Conservation (phyloP, 371 early-diverging fungal genomes). For the Mucor irregularis region DNA sequence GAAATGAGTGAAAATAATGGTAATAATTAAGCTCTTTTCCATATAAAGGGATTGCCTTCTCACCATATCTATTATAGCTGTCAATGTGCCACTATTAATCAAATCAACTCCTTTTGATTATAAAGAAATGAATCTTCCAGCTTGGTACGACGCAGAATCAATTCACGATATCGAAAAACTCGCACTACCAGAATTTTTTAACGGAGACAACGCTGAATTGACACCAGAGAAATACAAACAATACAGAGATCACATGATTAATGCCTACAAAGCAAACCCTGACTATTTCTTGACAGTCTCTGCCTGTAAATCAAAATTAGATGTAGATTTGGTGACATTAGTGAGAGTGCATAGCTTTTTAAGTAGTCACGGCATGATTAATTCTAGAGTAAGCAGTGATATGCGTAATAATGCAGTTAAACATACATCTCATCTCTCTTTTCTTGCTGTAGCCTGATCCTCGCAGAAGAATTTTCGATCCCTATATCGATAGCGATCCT, state of each 20-base stretch:
- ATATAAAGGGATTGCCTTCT: background rate
- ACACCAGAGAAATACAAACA: constrained; percentile 86
- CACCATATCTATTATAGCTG: background rate
- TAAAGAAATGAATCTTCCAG: constrained; percentile 12
- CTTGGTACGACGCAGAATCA: constrained; percentile 80
- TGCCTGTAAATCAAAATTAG: constrained; percentile 88
- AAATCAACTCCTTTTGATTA: constrained; percentile 28
- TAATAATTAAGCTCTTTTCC: background rate
- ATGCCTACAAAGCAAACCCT: constrained; percentile 90
- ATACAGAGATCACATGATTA: constrained; percentile 93
- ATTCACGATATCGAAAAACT: constrained; percentile 87
- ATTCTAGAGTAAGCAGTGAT: constrained; percentile 76
- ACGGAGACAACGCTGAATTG: constrained; percentile 69
- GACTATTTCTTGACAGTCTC: constrained; percentile 92
- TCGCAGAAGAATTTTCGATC: constrained; percentile 43
- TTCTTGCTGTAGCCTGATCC: constrained; percentile 36
- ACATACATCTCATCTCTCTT: background rate
- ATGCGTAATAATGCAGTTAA: too few species aligned
- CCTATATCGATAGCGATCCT: constrained; percentile 41
- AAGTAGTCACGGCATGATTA: constrained; percentile 97
- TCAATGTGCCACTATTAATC: constrained; percentile 15
- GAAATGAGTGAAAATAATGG: constrained; percentile 13
- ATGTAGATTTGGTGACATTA: constrained; percentile 92
- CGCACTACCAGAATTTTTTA: constrained; percentile 93
- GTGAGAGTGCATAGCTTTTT: constrained; percentile 95